Conservation (phyloP, 345 rosid genomes). For the Zanthoxylum bungeanum region DNA sequence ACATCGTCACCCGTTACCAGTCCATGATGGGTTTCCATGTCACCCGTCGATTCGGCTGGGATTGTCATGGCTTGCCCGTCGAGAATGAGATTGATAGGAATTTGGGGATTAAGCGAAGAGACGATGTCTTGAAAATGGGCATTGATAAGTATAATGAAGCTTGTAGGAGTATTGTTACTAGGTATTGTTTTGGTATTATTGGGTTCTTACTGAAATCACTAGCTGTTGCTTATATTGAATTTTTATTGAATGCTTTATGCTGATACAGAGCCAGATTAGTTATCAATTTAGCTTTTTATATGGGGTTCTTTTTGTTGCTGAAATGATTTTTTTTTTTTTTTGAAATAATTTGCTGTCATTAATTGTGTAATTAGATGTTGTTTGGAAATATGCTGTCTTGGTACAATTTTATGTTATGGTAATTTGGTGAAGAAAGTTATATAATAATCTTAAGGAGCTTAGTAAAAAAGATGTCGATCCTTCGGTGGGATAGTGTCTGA, state of each 20-base stretch:
- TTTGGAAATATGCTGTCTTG: background rate
- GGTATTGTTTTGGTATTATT: slow-evolving; percentile 5
- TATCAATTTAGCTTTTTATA: too few species aligned
- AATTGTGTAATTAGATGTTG: background rate
- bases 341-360: background rate
- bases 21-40: slow-evolving; percentile 89
- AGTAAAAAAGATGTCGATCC: background rate
- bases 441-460: background rate
- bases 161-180: slow-evolving; percentile 82
- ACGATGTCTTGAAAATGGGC: slow-evolving; percentile 66
- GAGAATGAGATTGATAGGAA: slow-evolving; percentile 85
- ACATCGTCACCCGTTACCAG: slow-evolving; percentile 86
- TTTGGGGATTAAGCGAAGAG: slow-evolving; percentile 62
- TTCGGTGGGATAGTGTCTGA: background rate
- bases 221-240: too few species aligned
- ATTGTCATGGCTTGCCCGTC: slow-evolving; percentile 94
- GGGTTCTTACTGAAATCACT: too few species aligned
- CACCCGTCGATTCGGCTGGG: slow-evolving; percentile 97
- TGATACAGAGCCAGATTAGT: background rate
- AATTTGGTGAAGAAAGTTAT: background rate
- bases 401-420: background rate
- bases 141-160: slow-evolving; percentile 89
- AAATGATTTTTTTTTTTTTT: too few species aligned
- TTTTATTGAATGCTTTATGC: too few species aligned
- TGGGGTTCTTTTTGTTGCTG: too few species aligned